Base-by-base conservation (phyloP, 306 rosid species). In the Prosopis cineraria region DNA sequence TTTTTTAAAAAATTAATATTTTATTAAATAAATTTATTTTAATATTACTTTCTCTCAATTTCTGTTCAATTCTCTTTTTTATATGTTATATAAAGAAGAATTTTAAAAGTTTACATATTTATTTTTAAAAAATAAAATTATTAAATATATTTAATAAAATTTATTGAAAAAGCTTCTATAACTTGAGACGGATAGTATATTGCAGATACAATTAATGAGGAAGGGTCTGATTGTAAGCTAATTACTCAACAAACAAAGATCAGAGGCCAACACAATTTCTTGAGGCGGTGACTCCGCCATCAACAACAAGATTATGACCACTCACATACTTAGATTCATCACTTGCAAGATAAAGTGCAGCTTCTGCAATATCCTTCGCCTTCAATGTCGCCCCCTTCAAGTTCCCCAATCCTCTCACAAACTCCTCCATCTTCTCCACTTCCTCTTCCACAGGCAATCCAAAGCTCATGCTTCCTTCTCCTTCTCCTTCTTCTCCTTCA, bases 301-400 rank as follows among this genome's bases (percentile, higher is more conserved):
- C 98, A 5, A 94, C 94, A 44, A 94, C 98, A 31, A 94, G 91
- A 37, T 94, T 94, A 74, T 94, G 98, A 9, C 98, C 98, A 77
- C 97, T 94, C 52, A 94, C 88, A 80, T 94, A 94, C 72, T 77
- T 94, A 0, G 98, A 92, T 66, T 94, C 98, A n/a, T 92, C 98
- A 72, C 94, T 84, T 24, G 97, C 98, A 64, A 94, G 96, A 82
- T 86, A 94, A 24, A 94, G 93, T 20, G 93, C 98, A 14, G 98
- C 98, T 83, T 94, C 96, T 5, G 98, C 97, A 24, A 94, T 82
- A 69, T 92, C 98, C 52, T 84, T 85, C 6, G 91, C 72, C 81
- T 79, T 94, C 39, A 94, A 76, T 9, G 93, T 90, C 41, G 87
- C 44, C 7, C 98, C 98, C 84, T 84, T 88, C 68, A 94, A 84